Percentiles rank a stretch among this genome's conserved stretches.
These are phyloP conservation scores for Ilex asprella DNA, from an alignment of 257 asterid species.

Conservation along the genomic window DNA sequence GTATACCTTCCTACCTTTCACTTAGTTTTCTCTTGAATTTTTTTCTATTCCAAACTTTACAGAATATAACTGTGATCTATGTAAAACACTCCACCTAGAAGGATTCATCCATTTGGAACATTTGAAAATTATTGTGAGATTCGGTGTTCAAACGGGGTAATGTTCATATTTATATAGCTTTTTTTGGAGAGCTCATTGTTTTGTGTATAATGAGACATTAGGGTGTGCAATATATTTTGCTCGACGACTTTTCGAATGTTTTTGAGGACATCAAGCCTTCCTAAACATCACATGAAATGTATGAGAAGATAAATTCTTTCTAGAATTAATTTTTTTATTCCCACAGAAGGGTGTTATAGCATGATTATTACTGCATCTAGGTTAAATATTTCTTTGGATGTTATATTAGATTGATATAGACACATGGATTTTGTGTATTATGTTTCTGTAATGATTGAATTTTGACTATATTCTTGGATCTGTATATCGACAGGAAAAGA, in stretches of 20 bases:
- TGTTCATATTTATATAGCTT: too few species aligned
- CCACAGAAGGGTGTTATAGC: background rate
- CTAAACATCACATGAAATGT: too few species aligned
- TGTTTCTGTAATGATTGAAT: background rate
- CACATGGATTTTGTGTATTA: background rate
- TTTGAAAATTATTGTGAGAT: too few species aligned
- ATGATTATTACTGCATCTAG: background rate
- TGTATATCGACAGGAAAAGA: background rate
- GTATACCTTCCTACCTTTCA: too few species aligned
- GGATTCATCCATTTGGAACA: too few species aligned
- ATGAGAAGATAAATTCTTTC: too few species aligned
- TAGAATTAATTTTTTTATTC: background rate
- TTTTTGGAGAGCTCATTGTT: background rate
- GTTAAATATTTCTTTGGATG: background rate
- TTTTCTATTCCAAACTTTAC: too few species aligned
- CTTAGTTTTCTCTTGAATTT: too few species aligned
- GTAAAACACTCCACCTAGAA: too few species aligned
- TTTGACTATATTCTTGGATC: slow-evolving; percentile 5
- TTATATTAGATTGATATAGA: background rate
- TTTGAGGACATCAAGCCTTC: background rate
- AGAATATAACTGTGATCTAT: too few species aligned
- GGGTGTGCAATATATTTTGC: background rate
- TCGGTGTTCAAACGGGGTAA: too few species aligned
- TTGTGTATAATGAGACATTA: background rate
- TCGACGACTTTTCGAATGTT: background rate